Evolutionary conservation across 371 early-diverging fungal genomes (phyloP), one percentile per base, ranked within the genome.

Genomic region (Mucor irregularis): DNA sequence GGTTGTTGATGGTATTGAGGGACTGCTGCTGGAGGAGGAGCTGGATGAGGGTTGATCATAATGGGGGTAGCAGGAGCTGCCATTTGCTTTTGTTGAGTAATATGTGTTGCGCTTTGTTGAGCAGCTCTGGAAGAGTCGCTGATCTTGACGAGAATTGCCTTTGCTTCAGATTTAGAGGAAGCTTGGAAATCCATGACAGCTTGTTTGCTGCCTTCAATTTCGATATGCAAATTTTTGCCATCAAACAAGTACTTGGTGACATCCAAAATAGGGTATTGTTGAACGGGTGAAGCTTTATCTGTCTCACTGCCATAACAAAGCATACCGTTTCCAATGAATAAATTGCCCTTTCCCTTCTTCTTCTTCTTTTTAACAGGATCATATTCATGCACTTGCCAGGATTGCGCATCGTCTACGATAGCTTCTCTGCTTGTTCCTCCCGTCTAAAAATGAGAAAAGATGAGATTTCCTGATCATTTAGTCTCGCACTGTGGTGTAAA

Each of bases 341-440:
- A 64, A 14, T 74, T 83, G 21, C 91, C 88, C 59, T 86, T 86
- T 55, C 77, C 82, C 56, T 88, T 90, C 64, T 81, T 85, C 66
- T 89, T 90, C 63, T 90, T 90, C 58, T 90, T 88, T 66, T 90
- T 90, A 53, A 83, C 85, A 7, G 76, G 64, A 58, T 88, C 88
- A 62, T 85, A 80, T 53, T 74, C 80, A 45, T 74, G 66, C 2
- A 79, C 80, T 10, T 66, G 56, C 76, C 76, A 79, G 6, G 76
- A 74, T 22, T 63, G 62, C 4, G 73, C 71, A 44, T 75, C 71
- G 49, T 78, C 71, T 6, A 30, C 37, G 38, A 58, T 62, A 24
- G 50, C 48, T 25, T 66, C 66, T 42, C 62, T 33, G 5, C 40
- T 19, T n/a, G 53, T 50, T 30, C 45, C 11, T 16, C 55, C 65